Evolutionary conservation across 768 basidiomycete genomes (phyloP).

Genomic region (Thelephora ganbajun): DNA sequence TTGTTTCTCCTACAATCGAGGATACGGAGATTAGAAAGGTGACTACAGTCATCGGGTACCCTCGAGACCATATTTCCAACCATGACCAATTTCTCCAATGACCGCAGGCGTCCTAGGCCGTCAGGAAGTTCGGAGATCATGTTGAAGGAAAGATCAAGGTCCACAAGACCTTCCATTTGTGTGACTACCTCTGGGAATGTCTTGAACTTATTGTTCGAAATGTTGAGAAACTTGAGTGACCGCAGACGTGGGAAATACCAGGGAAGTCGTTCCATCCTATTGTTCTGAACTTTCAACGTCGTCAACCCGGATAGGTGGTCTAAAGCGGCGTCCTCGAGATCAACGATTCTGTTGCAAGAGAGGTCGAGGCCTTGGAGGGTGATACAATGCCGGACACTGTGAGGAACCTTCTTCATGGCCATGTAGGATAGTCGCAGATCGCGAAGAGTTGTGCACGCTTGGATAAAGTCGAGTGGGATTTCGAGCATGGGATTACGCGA

Average conservation of each 20-base stretch:
- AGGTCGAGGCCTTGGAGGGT: slow-evolving; percentile 75
- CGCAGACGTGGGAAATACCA: slow-evolving; percentile 71
- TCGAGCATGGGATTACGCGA: slow-evolving; percentile 94
- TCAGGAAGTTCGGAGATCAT: slow-evolving; percentile 70
- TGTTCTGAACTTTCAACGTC: slow-evolving; percentile 73
- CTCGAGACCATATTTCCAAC: slow-evolving; percentile 74
- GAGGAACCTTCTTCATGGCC: slow-evolving; percentile 90
- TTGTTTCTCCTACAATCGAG: slow-evolving; percentile 83
- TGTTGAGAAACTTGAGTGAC: slow-evolving; percentile 65
- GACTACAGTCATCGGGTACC: slow-evolving; percentile 48
- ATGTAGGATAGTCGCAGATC: slow-evolving; percentile 83
- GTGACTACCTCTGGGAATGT: slow-evolving; percentile 62
- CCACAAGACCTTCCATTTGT: slow-evolving; percentile 55
- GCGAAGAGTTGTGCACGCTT: slow-evolving; percentile 68
- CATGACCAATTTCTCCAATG: slow-evolving; percentile 60
- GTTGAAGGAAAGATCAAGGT: slow-evolving; percentile 95
- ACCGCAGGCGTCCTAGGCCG: slow-evolving; percentile 53
- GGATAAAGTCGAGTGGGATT: slow-evolving; percentile 92
- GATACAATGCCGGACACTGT: slow-evolving; percentile 59
- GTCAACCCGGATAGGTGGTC: slow-evolving; percentile 61
- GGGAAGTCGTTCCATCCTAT: slow-evolving; percentile 78
- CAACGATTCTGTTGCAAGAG: slow-evolving; percentile 81
- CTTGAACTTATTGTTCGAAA: slow-evolving; percentile 92
- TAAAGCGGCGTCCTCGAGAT: slow-evolving; percentile 76
- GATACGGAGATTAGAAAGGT: slow-evolving; percentile 44